Percentiles rank a stretch among this genome's conserved stretches.
Conservation (phyloP, 345 rosid species). For the Euphorbia lathyris region DNA sequence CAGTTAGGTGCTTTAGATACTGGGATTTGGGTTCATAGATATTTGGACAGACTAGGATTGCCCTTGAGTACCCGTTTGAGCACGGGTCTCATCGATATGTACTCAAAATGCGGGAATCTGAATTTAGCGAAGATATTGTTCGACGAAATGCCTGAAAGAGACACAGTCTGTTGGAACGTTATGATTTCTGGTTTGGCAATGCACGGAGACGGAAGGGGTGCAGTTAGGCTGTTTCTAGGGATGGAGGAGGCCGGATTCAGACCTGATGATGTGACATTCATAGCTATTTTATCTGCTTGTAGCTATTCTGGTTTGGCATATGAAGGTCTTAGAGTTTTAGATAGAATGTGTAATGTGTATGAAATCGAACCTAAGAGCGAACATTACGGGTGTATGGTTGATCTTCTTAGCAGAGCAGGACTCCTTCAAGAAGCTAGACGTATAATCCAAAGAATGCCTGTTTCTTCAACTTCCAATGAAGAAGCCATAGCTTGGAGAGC, state of each 20-base stretch:
- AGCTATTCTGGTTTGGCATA: slow-evolving; percentile 30
- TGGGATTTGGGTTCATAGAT: slow-evolving; percentile 39
- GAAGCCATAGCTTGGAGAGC: slow-evolving; percentile 47
- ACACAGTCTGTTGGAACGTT: slow-evolving; percentile 35
- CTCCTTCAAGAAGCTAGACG: slow-evolving; percentile 30
- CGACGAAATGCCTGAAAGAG: slow-evolving; percentile 32
- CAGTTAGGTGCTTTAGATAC: slow-evolving; percentile 36
- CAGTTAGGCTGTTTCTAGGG: slow-evolving; percentile 22
- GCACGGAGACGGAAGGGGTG: slow-evolving; percentile 34
- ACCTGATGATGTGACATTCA: slow-evolving; percentile 36
- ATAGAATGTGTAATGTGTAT: slow-evolving; percentile 29
- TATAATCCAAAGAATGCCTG: slow-evolving; percentile 26
- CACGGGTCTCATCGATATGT: slow-evolving; percentile 38
- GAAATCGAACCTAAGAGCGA: slow-evolving; percentile 30
- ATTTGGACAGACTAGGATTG: slow-evolving; percentile 17
- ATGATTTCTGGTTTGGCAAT: slow-evolving; percentile 42
- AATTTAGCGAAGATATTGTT: slow-evolving; percentile 29
- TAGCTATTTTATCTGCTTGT: slow-evolving; percentile 35
- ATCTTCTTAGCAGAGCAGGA: slow-evolving; percentile 30
- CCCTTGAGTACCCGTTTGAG: slow-evolving; percentile 19
- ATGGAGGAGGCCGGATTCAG: slow-evolving; percentile 32
- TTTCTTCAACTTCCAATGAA: slow-evolving; percentile 19
- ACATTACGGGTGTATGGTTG: slow-evolving; percentile 35
- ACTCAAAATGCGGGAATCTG: slow-evolving; percentile 38
- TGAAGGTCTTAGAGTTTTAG: slow-evolving; percentile 31